Conservation (phyloP, 164 flowering plant species). For the Cinnamomum chago region DNA sequence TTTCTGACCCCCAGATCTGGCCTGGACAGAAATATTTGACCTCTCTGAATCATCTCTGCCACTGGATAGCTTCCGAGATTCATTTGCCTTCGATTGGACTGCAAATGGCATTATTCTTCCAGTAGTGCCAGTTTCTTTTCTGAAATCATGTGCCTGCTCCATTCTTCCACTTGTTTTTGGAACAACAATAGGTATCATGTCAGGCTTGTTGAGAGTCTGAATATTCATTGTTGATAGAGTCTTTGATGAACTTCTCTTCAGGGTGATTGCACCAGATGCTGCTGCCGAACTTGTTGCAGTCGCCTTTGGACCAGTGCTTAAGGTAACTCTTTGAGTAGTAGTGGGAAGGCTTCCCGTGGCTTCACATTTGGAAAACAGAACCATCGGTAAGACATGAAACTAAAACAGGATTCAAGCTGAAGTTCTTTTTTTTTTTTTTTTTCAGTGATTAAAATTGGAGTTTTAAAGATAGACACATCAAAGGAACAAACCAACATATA, state of each 20-base stretch:
- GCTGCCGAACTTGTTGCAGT: slow-evolving; percentile 31
- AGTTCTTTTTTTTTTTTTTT: too few relatives aligned
- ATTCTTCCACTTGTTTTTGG: slow-evolving; percentile 10
- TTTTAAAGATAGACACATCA: neutral
- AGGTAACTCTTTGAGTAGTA: slow-evolving; percentile 69
- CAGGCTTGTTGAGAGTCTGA: slow-evolving; percentile 49
- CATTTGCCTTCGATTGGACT: slow-evolving; percentile 50
- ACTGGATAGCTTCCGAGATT: slow-evolving; percentile 42
- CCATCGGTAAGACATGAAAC: slow-evolving; percentile 7
- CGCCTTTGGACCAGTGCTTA: slow-evolving; percentile 38
- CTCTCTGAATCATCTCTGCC: slow-evolving; percentile 51
- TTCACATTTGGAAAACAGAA: slow-evolving; percentile 27
- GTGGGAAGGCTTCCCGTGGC: slow-evolving; percentile 63
- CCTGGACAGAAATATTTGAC: slow-evolving; percentile 26
- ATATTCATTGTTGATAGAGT: slow-evolving; percentile 39
- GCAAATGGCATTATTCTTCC: slow-evolving; percentile 52
- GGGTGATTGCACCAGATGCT: slow-evolving; percentile 35
- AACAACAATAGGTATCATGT: slow-evolving; percentile 68
- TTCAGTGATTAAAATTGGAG: neutral
- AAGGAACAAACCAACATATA: neutral
- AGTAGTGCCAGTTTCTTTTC: slow-evolving; percentile 44
- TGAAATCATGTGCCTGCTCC: slow-evolving; percentile 43
- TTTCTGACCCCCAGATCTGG: slow-evolving; percentile 34
- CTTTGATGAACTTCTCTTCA: slow-evolving; percentile 47
- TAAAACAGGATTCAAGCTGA: too few relatives aligned